Percentiles rank a stretch among this genome's conserved stretches.
phyloP scores from a whole-genome alignment of 345 rosid species.

The Eucalyptus victrix region DNA sequence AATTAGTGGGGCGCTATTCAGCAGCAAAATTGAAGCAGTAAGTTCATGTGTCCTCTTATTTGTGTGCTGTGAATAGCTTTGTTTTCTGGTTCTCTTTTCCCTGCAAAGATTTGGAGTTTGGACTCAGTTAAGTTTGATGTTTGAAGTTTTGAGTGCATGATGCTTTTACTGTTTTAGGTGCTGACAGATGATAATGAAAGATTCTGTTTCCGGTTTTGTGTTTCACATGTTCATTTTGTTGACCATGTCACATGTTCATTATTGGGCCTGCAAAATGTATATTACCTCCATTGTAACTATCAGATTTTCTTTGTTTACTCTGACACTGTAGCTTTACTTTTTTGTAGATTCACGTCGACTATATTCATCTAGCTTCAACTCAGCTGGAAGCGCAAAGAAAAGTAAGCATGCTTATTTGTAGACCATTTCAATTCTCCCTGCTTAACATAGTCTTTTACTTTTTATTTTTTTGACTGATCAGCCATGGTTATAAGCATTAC shows the following conservation, averaged over 20 bases:
- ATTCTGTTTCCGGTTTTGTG: background rate
- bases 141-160: background rate
- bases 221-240: background rate
- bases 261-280: background rate
- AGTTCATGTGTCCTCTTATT: background rate
- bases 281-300: background rate
- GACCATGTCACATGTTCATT: background rate
- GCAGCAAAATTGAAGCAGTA: constrained; percentile 94
- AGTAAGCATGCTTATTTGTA: constrained; percentile 19
- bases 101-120: background rate
- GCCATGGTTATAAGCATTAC: background rate
- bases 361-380: constrained; percentile 77
- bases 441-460: background rate
- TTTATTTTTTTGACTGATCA: background rate
- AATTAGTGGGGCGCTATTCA: constrained; percentile 57
- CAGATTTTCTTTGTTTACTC: background rate
- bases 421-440: background rate
- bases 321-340: background rate
- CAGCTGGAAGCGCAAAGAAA: constrained; percentile 80
- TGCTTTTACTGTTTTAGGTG: background rate
- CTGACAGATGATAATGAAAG: background rate
- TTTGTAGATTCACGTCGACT: constrained; percentile 70
- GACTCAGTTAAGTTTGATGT: background rate
- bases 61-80: background rate
- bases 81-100: background rate